phyloP scores from a whole-genome alignment of 768 basidiomycete genomes.

The Phanerochaete carnosa region DNA sequence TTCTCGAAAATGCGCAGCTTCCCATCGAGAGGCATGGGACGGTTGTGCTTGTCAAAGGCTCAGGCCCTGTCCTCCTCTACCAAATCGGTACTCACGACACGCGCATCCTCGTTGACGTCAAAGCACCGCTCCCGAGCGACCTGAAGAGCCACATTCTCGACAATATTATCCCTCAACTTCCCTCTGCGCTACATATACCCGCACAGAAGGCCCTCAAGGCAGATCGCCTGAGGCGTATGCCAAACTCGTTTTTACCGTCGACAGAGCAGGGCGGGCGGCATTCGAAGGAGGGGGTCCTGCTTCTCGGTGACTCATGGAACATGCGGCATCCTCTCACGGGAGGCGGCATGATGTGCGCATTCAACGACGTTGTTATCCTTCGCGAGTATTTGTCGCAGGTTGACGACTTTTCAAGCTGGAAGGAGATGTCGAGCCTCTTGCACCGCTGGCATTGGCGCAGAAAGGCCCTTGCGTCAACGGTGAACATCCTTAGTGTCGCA shows the following conservation, averaged over 20 bases:
- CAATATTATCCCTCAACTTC: constrained; percentile 80
- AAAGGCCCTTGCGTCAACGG: constrained; percentile 78
- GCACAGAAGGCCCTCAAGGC: constrained; percentile 69
- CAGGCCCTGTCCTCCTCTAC: constrained; percentile 90
- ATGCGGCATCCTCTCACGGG: constrained; percentile 99
- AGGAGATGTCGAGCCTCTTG: constrained; percentile 46
- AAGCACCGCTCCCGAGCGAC: constrained; percentile 76
- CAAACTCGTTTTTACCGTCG: constrained; percentile 90
- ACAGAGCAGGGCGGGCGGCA: constrained; percentile 52
- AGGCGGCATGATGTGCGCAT: constrained; percentile 96
- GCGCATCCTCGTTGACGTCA: constrained; percentile 90
- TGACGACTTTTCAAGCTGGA: constrained; percentile 45
- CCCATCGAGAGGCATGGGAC: constrained; percentile 82
- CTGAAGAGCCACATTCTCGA: constrained; percentile 72
- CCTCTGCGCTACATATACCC: constrained; percentile 61
- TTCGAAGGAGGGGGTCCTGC: constrained; percentile 66
- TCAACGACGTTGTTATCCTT: constrained; percentile 81
- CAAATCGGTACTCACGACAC: constrained; percentile 89
- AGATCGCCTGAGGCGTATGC: constrained; percentile 86
- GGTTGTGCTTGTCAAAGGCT: constrained; percentile 73
- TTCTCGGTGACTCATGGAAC: constrained; percentile 96
- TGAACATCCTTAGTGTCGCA: constrained; percentile 92
- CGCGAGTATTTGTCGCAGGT: constrained; percentile 54
- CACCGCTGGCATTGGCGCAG: constrained; percentile 82
- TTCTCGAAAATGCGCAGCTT: constrained; percentile 71